A percentile compares a stretch with the other conserved stretches of the same genome.
These are phyloP conservation scores for Nectriaceae sp. DNA, from an alignment of 2,329 filamentous ascomycete species.

Conservation along the genomic window DNA sequence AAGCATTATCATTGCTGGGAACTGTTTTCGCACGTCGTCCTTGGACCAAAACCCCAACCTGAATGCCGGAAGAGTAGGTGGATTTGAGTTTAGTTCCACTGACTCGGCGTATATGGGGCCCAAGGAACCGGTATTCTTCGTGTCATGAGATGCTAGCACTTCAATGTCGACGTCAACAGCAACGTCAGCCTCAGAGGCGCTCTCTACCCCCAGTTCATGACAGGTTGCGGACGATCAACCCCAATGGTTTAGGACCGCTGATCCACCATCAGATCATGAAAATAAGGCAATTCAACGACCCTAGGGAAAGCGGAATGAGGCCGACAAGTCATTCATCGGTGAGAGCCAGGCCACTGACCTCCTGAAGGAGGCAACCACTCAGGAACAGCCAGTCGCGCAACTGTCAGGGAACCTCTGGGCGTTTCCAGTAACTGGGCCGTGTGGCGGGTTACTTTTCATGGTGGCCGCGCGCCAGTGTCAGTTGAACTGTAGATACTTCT, in stretches of 20 bases:
- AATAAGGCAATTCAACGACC: background rate
- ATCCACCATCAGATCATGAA: background rate
- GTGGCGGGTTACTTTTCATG: constrained; percentile 18
- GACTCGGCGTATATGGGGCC: background rate
- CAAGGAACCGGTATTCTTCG: background rate
- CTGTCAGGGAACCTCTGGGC: background rate
- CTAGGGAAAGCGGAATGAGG: too few relatives aligned
- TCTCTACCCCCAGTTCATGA: too few relatives aligned
- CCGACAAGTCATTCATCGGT: too few relatives aligned
- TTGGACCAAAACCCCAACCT: too few relatives aligned
- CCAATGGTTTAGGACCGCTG: background rate
- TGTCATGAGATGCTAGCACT: background rate
- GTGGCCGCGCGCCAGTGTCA: constrained; percentile 19
- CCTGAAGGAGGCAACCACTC: constrained; percentile 12
- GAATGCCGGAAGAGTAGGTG: too few relatives aligned
- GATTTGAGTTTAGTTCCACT: too few relatives aligned
- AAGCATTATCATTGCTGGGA: background rate
- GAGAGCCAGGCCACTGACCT: too few relatives aligned
- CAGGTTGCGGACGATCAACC: too few relatives aligned
- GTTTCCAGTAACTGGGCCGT: background rate
- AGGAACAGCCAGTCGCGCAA: constrained; percentile 14
- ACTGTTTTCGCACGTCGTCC: background rate
- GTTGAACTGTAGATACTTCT: background rate
- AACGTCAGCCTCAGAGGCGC: too few relatives aligned
- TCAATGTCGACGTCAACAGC: background rate